Evolutionary conservation across 768 basidiomycete genomes (phyloP).

Genomic region (Russula lepida): DNA sequence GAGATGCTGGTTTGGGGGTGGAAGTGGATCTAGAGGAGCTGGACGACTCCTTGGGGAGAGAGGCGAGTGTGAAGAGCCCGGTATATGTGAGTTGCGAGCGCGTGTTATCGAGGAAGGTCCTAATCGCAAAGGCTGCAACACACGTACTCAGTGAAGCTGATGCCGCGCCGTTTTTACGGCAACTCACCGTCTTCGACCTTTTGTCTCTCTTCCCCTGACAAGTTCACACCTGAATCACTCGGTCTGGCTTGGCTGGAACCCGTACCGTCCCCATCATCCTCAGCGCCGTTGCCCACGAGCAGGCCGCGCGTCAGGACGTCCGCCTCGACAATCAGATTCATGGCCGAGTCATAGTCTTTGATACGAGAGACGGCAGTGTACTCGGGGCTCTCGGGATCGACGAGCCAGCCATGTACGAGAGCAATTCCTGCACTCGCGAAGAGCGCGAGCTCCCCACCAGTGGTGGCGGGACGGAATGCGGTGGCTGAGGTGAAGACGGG

Average conservation of each 20-base stretch:
- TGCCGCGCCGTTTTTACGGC: too few relatives aligned
- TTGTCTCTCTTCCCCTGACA: constrained; percentile 44
- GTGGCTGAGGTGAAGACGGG: constrained; percentile 67
- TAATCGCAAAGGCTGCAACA: constrained; percentile 54
- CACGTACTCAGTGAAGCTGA: neutral
- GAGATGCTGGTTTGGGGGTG: neutral
- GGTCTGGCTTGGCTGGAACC: constrained; percentile 12
- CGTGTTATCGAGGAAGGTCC: constrained; percentile 58
- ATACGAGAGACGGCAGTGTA: constrained; percentile 42
- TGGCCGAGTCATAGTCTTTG: constrained; percentile 66
- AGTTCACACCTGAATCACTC: constrained; percentile 11
- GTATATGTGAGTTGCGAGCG: constrained; percentile 83
- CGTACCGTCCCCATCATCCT: neutral
- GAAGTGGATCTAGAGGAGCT: neutral
- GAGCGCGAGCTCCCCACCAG: constrained; percentile 72
- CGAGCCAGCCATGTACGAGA: constrained; percentile 85
- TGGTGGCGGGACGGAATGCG: constrained; percentile 54
- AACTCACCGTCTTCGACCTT: constrained; percentile 65
- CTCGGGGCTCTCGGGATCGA: constrained; percentile 60
- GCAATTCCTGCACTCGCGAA: constrained; percentile 76
- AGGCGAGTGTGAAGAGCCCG: constrained; percentile 72
- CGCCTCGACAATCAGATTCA: constrained; percentile 68
- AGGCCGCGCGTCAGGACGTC: constrained; percentile 62
- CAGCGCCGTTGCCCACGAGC: constrained; percentile 37
- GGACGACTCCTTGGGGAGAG: neutral